A percentile compares a stretch with the other conserved stretches of the same genome.
These are phyloP conservation scores for Mallotus nudiflorus DNA, from an alignment of 345 rosid genomes.

Conservation along the genomic window DNA sequence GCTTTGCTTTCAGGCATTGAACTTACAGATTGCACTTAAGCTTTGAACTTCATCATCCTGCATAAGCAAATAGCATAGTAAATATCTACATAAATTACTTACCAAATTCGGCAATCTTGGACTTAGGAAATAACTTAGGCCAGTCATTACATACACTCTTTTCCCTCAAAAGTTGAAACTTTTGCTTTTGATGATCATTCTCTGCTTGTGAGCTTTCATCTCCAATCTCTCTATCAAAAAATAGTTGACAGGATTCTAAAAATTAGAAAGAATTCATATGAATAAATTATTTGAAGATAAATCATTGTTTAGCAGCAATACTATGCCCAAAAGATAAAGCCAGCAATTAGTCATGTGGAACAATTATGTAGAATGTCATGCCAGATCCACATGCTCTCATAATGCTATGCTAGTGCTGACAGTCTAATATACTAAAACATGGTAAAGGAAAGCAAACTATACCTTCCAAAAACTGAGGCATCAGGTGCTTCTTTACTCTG, in stretches of 20 bases:
- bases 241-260: conserved; percentile 30
- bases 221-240: conserved; percentile 58
- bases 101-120: not conserved
- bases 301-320: not conserved
- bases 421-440: not conserved
- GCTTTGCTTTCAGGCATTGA: conserved; percentile 12
- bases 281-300: conserved; percentile 2
- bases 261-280: not conserved
- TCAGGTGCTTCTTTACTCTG: conserved; percentile 39
- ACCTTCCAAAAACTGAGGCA: conserved; percentile 41
- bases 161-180: conserved; percentile 29
- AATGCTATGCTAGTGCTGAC: no score
- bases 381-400: not conserved
- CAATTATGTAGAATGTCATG: not conserved
- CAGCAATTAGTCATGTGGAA: not conserved
- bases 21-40: conserved; percentile 52
- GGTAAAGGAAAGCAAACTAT: conserved; percentile 13
- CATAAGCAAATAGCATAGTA: conserved; percentile 26
- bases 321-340: not conserved
- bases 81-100: conserved; percentile 17
- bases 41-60: conserved; percentile 55
- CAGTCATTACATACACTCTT: conserved; percentile 40
- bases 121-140: conserved; percentile 17
- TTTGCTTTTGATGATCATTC: conserved; percentile 30
- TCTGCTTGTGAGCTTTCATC: conserved; percentile 28